These are phyloP conservation scores for Cercophora sp. DNA, from an alignment of 495 filamentous ascomycete species.

Conservation along the genomic window DNA sequence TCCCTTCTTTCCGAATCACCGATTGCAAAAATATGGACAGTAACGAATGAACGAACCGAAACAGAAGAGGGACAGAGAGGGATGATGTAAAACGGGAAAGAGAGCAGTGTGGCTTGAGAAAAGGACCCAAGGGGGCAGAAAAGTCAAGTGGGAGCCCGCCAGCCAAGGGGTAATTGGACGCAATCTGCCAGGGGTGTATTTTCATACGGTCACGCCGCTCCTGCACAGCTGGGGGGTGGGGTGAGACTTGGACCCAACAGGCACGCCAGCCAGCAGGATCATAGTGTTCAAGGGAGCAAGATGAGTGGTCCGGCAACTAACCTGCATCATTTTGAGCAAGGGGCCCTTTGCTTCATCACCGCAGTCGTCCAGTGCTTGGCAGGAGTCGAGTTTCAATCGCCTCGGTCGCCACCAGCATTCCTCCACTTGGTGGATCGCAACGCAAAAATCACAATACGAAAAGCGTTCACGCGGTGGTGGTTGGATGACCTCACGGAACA, in stretches of 20 bases:
- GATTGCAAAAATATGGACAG: conserved; percentile 19
- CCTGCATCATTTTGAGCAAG: conserved; percentile 12
- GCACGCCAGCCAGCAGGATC: conserved; percentile 2
- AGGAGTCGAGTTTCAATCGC: conserved; percentile 14
- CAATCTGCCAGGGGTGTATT: conserved; percentile 17
- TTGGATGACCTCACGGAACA: conserved; percentile 1
- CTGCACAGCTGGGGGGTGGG: conserved; percentile 9
- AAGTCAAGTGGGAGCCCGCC: conserved; percentile 20
- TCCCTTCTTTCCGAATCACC: conserved; percentile 15
- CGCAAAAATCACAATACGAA: not conserved
- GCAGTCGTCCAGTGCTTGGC: conserved; percentile 18
- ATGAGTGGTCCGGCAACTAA: conserved; percentile 10
- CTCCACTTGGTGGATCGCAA: conserved; percentile 1
- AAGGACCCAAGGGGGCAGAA: conserved; percentile 20
- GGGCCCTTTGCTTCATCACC: conserved; percentile 18
- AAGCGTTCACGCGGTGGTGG: not conserved
- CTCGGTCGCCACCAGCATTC: conserved; percentile 4
- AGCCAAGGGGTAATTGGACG: conserved; percentile 29
- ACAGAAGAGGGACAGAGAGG: conserved; percentile 21
- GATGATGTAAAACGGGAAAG: conserved; percentile 27
- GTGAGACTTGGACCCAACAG: conserved; percentile 6
- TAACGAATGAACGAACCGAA: conserved; percentile 35
- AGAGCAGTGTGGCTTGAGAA: conserved; percentile 27
- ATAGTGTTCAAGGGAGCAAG: conserved; percentile 2
- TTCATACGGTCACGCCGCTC: conserved; percentile 23